Base-by-base conservation (phyloP, 1,139 yeast genomes). In the Zygosaccharomyces pseudobailii region DNA sequence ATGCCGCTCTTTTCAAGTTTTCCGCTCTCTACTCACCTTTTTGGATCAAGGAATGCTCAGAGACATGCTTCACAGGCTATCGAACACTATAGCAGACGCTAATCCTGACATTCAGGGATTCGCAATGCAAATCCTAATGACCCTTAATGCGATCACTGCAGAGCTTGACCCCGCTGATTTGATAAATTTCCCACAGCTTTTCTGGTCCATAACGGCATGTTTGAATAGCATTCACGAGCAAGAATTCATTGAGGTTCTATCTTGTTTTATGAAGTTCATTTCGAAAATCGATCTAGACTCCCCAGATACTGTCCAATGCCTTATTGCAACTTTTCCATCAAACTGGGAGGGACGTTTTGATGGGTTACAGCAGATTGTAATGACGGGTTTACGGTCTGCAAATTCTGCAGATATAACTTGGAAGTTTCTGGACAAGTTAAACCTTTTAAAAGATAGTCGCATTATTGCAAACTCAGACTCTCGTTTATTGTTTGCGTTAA, bases 141-240 rank as follows among this genome's bases (percentile, higher is more conserved):
- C 98, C 0, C 68, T 92, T 56, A 88, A 90, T 68, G 96, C 97
- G 0, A 82, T 89, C 17, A 85, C 94, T 0, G 94, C 95, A 0
- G 95, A 88, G 58, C 71, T 89, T 42, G 86, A 82, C 54, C 76
- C 92, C 4, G 87, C 79, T 38, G 85, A 87, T 54, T 70, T 92
- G 52, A 83, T 87, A 50, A 87, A 87, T 55, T 88, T 84, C 64
- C 98, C 98, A 0, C 97, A 90, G 63, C 69, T 92, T 35, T 94
- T 92, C 63, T 94, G 99, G 99, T 86, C 92, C 1, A 81, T 94
- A 28, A 95, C 90, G 25, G 98, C 98, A 1, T 86, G 97, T 58
- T 71, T 92, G 55, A 84, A 85, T 48, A 88, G 97, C 0, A 78
- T 89, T 32, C 96, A 89, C 59, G 98, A 94, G 65, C 90, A 85